phyloP scores from a whole-genome alignment of 306 rosid genomes.

The Prunus armeniaca region DNA sequence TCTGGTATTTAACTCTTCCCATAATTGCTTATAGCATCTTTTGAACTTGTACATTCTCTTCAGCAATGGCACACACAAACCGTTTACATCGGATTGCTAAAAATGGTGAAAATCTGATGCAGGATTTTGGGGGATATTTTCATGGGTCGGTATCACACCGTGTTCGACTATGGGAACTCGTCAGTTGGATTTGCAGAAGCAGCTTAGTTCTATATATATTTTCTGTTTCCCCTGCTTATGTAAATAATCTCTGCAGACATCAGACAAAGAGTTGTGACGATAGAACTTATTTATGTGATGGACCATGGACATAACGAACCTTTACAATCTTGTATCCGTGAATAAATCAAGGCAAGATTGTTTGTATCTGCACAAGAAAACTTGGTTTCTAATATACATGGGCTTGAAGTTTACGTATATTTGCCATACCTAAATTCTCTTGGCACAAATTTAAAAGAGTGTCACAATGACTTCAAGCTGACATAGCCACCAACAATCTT shows the following conservation, averaged over 20 bases:
- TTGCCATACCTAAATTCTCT: background rate
- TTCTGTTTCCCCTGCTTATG: background rate
- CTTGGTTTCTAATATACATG: background rate
- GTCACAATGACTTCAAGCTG: conserved; percentile 21
- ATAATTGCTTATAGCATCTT: background rate
- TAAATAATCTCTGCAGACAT: background rate
- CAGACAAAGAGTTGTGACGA: background rate
- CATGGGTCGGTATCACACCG: conserved; percentile 58
- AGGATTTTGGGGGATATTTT: conserved; percentile 69
- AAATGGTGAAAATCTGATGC: conserved; percentile 10
- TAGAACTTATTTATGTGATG: background rate
- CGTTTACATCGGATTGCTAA: background rate
- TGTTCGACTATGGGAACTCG: conserved; percentile 45
- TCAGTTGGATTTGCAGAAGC: conserved; percentile 56
- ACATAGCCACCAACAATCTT: conserved; percentile 2
- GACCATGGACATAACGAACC: conserved; percentile 1
- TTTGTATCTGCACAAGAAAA: background rate
- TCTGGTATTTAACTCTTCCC: conserved; percentile 37
- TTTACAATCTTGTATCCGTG: background rate
- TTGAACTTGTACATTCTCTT: background rate
- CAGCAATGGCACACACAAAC: background rate
- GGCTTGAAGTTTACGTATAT: background rate
- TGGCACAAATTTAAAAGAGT: background rate
- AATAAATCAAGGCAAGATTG: conserved; percentile 14
- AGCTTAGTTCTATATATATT: conserved; percentile 18